These are phyloP conservation scores for Halophytophthora polymorphica DNA, from an alignment of 352 stramenopile species.

Conservation along the genomic window DNA sequence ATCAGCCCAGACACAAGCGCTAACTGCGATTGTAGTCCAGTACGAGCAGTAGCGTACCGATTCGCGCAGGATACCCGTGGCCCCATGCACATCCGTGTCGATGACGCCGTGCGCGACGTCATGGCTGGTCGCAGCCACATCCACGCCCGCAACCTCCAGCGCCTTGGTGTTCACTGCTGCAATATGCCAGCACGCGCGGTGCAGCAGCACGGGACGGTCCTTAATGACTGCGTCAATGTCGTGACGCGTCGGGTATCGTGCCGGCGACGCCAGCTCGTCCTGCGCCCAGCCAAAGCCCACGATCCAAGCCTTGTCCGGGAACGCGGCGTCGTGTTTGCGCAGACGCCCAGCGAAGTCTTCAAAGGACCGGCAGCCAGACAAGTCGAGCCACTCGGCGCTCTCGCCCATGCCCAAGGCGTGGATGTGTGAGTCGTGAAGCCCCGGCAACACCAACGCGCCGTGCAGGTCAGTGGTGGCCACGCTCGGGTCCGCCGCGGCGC, in stretches of 20 bases:
- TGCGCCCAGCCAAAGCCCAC: constrained; percentile 88
- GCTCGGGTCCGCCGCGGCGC: neutral
- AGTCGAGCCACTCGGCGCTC: constrained; percentile 78
- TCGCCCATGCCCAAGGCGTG: constrained; percentile 85
- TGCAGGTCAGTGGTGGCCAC: constrained; percentile 42
- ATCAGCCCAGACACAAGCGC: neutral
- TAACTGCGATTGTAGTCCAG: too few species aligned
- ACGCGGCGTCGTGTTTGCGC: constrained; percentile 46
- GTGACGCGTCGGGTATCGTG: constrained; percentile 62
- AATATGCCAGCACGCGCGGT: constrained; percentile 90
- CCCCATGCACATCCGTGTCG: constrained; percentile 59
- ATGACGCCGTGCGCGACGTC: constrained; percentile 44
- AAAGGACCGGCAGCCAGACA: constrained; percentile 71
- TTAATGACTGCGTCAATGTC: constrained; percentile 78
- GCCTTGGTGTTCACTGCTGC: constrained; percentile 84
- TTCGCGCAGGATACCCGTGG: constrained; percentile 71
- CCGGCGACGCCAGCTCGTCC: constrained; percentile 57
- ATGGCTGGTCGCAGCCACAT: constrained; percentile 31
- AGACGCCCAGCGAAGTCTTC: constrained; percentile 62
- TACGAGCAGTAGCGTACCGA: constrained; percentile 26
- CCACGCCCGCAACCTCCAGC: constrained; percentile 61
- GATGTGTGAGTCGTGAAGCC: constrained; percentile 88
- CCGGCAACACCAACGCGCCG: constrained; percentile 71
- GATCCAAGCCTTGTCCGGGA: constrained; percentile 74
- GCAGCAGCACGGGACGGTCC: constrained; percentile 72